phyloP scores from a whole-genome alignment of 2,329 filamentous ascomycete genomes.

The Aureobasidium pullulans region DNA sequence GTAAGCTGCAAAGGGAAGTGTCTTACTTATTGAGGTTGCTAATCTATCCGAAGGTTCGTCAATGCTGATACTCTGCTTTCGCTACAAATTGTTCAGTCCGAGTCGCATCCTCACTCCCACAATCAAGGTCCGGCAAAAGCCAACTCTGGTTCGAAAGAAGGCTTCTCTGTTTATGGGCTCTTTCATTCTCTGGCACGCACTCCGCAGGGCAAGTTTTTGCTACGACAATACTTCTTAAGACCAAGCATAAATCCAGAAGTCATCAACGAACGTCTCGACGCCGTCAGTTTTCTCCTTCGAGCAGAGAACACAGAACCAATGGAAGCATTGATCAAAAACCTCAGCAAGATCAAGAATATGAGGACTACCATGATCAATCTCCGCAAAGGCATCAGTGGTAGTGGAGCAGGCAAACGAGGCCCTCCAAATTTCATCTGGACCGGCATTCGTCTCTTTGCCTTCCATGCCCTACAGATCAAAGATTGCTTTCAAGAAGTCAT shows the following conservation, averaged over 20 bases:
- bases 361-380: conserved; percentile 61
- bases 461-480: conserved; percentile 61
- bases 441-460: conserved; percentile 64
- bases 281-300: conserved; percentile 59
- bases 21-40: conserved; percentile 1
- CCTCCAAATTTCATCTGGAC: conserved; percentile 57
- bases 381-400: conserved; percentile 64
- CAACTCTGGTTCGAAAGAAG: conserved; percentile 64
- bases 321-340: conserved; percentile 54
- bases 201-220: conserved; percentile 63
- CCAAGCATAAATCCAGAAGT: conserved; percentile 62
- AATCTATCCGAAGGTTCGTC: conserved; percentile 55
- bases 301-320: conserved; percentile 60
- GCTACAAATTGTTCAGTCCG: conserved; percentile 76
- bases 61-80: conserved; percentile 73
- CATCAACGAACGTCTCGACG: conserved; percentile 65
- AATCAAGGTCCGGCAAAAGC: conserved; percentile 60
- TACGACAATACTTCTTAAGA: conserved; percentile 75
- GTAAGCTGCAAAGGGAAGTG: conserved; percentile 30
- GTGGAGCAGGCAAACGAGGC: conserved; percentile 44
- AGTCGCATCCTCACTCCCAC: conserved; percentile 74
- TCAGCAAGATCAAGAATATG: conserved; percentile 71
- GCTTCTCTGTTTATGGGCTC: conserved; percentile 73
- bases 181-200: conserved; percentile 70
- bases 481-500: conserved; percentile 54